Base-by-base conservation (phyloP, 2,329 filamentous ascomycete species). In the Fusarium bactridioides region DNA sequence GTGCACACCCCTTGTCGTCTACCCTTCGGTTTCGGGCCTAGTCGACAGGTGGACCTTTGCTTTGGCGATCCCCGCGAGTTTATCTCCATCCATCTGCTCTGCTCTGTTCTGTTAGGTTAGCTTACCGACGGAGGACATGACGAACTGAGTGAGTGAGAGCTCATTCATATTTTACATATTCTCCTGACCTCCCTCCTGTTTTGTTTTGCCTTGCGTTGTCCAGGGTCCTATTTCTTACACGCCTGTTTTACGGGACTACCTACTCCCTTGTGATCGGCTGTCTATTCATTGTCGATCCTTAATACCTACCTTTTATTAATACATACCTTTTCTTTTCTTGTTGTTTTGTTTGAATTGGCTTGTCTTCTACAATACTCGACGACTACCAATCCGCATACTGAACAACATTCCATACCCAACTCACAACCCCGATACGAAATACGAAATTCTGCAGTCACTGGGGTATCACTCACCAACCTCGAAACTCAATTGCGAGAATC, bases 251-350 rank as follows among this genome's bases (percentile, higher is more conserved):
- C 41, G 45, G 61, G 59, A 54, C 37, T 51, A 33, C 45, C 38
- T 56, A 38, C 35, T 58, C 48, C 48, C 53, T 64, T 58, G 23
- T 50, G 48, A 38, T 70, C 51, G 57, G 48, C 69, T 59, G 44
- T 61, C 61, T 59, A 51, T 53, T 63, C 59, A 62, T 54, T 58
- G 76, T 76, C 75, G 57, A 73, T 76, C 73, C 69, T 76, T 78
- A 61, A 61, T 67, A 69, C 37, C 56, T 59, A 67, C 35, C 53
- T 62, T 65, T 74, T 66, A 64, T 74, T 66, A 64, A 61, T 76
- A 65, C 35, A 61, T 76, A 65, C 35, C 57, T 31, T 59, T 64
- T 54, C 51, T 53, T 62, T 64, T 54, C 33, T 55, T 53, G 50
- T 54, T 55, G 58, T 35, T 62, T n/a, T 41, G 40, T 53, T 55